Percentiles rank a stretch among this genome's conserved stretches.
These are phyloP conservation scores for Pseudoturritis turrita DNA, from an alignment of 345 rosid genomes.

Conservation along the genomic window DNA sequence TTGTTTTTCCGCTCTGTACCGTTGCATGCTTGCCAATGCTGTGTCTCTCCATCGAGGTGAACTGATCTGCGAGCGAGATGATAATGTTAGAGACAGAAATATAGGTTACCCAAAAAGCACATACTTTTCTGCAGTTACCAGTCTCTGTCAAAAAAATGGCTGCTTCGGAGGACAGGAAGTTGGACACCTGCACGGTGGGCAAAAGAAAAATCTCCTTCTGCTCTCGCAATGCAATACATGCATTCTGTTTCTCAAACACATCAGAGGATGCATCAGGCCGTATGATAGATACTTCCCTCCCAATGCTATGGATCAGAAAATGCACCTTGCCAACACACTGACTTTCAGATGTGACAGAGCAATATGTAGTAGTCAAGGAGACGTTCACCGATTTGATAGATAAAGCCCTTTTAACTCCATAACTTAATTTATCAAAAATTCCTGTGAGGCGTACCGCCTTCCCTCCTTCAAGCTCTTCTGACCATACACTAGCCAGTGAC, in stretches of 20 bases:
- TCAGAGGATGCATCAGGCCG: constrained; percentile 54
- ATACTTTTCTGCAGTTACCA: constrained; percentile 45
- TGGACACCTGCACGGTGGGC: constrained; percentile 80
- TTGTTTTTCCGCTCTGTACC: constrained; percentile 66
- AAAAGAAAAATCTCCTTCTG: constrained; percentile 87
- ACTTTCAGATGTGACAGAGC: constrained; percentile 55
- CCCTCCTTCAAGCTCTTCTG: constrained; percentile 84
- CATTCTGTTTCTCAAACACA: constrained; percentile 35
- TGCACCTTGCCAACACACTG: constrained; percentile 47
- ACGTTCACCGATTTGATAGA: constrained; percentile 47
- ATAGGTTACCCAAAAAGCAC: constrained; percentile 8
- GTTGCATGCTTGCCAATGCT: constrained; percentile 71
- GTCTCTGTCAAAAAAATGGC: constrained; percentile 60
- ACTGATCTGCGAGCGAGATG: constrained; percentile 50
- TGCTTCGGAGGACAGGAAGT: constrained; percentile 65
- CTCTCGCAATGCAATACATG: constrained; percentile 60
- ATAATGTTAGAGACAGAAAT: constrained; percentile 22
- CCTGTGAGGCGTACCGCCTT: constrained; percentile 87
- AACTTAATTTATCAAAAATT: constrained; percentile 71
- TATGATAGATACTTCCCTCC: constrained; percentile 66
- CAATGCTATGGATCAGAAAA: constrained; percentile 70
- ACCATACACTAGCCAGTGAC: constrained; percentile 66
- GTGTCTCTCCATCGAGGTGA: constrained; percentile 29
- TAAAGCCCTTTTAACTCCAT: constrained; percentile 71
- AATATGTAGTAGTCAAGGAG: constrained; percentile 67